A percentile compares a stretch with the other conserved stretches of the same genome.
These are phyloP conservation scores for Phlegmacium glaucopus DNA, from an alignment of 768 basidiomycete species.

Conservation along the genomic window DNA sequence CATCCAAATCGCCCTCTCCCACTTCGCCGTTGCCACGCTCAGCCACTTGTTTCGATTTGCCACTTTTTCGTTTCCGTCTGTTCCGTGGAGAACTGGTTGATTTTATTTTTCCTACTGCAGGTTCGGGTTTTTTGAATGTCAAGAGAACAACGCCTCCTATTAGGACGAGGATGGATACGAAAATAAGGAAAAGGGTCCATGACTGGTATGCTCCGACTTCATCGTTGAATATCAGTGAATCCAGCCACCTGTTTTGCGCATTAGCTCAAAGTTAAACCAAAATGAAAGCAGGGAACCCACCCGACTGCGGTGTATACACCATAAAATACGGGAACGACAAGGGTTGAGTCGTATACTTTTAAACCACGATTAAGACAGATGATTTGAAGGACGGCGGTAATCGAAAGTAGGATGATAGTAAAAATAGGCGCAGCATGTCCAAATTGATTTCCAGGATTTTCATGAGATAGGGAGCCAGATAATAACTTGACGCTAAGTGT, in stretches of 20 bases:
- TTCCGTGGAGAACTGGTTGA: conserved; percentile 28
- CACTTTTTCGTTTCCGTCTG: conserved; percentile 17
- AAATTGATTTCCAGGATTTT: conserved; percentile 85
- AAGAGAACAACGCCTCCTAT: conserved; percentile 91
- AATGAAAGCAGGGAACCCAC: conserved; percentile 31
- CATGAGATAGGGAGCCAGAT: conserved; percentile 71
- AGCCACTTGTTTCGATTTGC: conserved; percentile 12
- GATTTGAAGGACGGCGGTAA: conserved; percentile 87
- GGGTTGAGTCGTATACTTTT: conserved; percentile 85
- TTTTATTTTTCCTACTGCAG: conserved; percentile 30
- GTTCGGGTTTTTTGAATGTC: conserved; percentile 87
- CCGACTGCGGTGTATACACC: conserved; percentile 86
- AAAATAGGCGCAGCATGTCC: conserved; percentile 79
- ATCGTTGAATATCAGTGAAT: conserved; percentile 75
- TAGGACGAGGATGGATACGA: conserved; percentile 80
- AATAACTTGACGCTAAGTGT: conserved; percentile 68
- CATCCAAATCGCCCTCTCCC: conserved; percentile 25
- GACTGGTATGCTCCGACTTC: conserved; percentile 81
- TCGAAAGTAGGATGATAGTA: conserved; percentile 59
- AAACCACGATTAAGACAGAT: conserved; percentile 88
- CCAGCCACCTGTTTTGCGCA: conserved; percentile 34
- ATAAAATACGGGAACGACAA: conserved; percentile 95
- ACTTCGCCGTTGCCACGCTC: conserved; percentile 6
- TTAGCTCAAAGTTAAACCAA: conserved; percentile 6
- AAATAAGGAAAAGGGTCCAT: conserved; percentile 88